A percentile compares a stretch with the other conserved stretches of the same genome.
Evolutionary conservation across 352 stramenopile species (phyloP).

Genomic region (Pythium utonaiense): DNA sequence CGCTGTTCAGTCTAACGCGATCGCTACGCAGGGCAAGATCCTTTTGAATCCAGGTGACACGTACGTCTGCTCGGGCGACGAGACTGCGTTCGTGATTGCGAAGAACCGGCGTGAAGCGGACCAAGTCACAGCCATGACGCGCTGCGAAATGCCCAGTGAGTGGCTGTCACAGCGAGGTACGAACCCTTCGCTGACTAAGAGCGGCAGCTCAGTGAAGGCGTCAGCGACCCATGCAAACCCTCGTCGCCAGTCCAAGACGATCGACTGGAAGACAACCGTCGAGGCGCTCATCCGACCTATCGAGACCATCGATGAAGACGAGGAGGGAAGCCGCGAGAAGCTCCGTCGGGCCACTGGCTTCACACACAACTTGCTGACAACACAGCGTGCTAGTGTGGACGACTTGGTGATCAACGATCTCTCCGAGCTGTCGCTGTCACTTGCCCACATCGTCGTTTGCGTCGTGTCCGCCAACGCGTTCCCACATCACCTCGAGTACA

Average conservation of each 20-base stretch:
- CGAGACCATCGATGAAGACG: conserved; percentile 25
- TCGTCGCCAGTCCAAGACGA: conserved; percentile 29
- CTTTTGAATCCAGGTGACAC: conserved; percentile 76
- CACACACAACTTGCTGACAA: conserved; percentile 17
- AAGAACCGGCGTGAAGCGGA: conserved; percentile 53
- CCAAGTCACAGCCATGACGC: conserved; percentile 30
- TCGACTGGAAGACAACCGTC: conserved; percentile 30
- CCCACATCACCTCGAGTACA: conserved; percentile 70
- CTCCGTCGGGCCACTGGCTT: conserved; percentile 6
- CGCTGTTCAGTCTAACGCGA: conserved; percentile 39
- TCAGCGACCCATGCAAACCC: neutral
- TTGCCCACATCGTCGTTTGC: conserved; percentile 69
- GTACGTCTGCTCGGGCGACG: conserved; percentile 63
- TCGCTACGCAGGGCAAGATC: conserved; percentile 35
- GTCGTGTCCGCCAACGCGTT: conserved; percentile 55
- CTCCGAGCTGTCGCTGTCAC: conserved; percentile 39
- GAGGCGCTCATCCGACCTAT: conserved; percentile 9
- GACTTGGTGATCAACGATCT: conserved; percentile 56
- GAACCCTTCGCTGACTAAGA: conserved; percentile 13
- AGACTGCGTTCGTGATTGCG: conserved; percentile 75
- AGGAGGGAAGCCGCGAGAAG: conserved; percentile 10
- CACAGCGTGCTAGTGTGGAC: conserved; percentile 23
- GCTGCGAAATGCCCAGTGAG: conserved; percentile 14
- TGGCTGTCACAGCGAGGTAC: conserved; percentile 26
- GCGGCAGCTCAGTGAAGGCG: neutral